Conservation (phyloP, 192 early-diverging fungal genomes). For the Mortierella alpina region DNA sequence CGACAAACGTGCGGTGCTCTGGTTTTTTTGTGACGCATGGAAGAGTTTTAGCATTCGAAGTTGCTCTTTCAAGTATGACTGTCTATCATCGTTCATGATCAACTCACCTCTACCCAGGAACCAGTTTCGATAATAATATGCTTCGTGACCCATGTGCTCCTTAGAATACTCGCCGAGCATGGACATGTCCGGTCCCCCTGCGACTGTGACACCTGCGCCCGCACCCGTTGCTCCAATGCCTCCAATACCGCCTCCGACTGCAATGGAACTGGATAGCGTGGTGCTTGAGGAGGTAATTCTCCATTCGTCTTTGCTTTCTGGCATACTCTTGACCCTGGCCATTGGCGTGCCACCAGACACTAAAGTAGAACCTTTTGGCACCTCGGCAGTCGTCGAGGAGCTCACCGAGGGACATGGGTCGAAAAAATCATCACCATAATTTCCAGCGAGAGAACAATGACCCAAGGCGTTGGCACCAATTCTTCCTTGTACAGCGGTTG, state of each 20-base stretch:
- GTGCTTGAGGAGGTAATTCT: neutral
- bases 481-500: neutral
- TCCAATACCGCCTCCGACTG: neutral
- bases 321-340: constrained; percentile 30
- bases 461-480: neutral
- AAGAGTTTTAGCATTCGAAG: neutral
- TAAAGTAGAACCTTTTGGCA: neutral
- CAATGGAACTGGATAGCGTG: constrained; percentile 1
- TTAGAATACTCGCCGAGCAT: constrained; percentile 35
- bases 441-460: neutral
- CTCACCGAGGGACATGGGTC: neutral
- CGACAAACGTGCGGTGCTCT: constrained; percentile 54
- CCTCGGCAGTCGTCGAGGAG: neutral
- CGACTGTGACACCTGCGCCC: neutral
- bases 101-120: constrained; percentile 73
- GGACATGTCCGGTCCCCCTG: neutral
- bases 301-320: constrained; percentile 37
- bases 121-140: constrained; percentile 74
- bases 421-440: neutral
- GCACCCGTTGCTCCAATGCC: neutral
- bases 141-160: constrained; percentile 52
- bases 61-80: neutral
- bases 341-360: constrained; percentile 3
- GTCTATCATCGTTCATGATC: neutral
- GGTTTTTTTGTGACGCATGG: neutral